Evolutionary conservation across 345 rosid species (phyloP).

Genomic region (Geranium brycei): DNA sequence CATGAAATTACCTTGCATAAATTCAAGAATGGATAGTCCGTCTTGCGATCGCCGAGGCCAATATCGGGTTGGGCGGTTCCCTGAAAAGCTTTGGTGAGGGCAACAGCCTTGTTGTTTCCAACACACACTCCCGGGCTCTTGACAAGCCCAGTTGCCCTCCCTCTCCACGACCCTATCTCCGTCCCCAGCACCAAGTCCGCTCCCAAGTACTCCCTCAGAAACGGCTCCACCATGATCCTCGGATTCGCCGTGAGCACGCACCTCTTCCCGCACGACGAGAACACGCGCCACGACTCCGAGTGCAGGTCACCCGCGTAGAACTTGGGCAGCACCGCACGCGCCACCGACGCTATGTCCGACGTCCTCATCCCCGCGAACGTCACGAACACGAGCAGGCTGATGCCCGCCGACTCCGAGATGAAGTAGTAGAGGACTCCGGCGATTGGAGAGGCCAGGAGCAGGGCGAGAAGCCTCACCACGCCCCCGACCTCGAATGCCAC

Average conservation of each 20-base stretch:
- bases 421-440: slow-evolving; percentile 41
- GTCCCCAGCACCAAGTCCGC: slow-evolving; percentile 59
- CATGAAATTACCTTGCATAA: slow-evolving; percentile 27
- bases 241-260: slow-evolving; percentile 65
- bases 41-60: slow-evolving; percentile 29
- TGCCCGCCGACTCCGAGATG: slow-evolving; percentile 44
- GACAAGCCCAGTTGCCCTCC: slow-evolving; percentile 64
- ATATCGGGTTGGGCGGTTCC: neutral
- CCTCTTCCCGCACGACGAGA: slow-evolving; percentile 21
- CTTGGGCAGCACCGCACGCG: slow-evolving; percentile 56
- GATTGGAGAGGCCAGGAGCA: slow-evolving; percentile 49
- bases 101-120: too few relatives aligned
- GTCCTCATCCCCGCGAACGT: slow-evolving; percentile 43
- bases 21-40: neutral
- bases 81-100: too few relatives aligned
- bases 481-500: slow-evolving; percentile 71
- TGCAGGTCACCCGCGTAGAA: slow-evolving; percentile 56
- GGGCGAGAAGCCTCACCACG: slow-evolving; percentile 43
- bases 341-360: slow-evolving; percentile 48
- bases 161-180: slow-evolving; percentile 36
- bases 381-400: slow-evolving; percentile 39
- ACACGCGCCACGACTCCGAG: slow-evolving; percentile 57
- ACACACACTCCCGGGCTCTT: slow-evolving; percentile 8
- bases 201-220: slow-evolving; percentile 47
- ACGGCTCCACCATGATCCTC: slow-evolving; percentile 59